phyloP scores from a whole-genome alignment of 257 asterid species.

The Gynochthodes officinalis region DNA sequence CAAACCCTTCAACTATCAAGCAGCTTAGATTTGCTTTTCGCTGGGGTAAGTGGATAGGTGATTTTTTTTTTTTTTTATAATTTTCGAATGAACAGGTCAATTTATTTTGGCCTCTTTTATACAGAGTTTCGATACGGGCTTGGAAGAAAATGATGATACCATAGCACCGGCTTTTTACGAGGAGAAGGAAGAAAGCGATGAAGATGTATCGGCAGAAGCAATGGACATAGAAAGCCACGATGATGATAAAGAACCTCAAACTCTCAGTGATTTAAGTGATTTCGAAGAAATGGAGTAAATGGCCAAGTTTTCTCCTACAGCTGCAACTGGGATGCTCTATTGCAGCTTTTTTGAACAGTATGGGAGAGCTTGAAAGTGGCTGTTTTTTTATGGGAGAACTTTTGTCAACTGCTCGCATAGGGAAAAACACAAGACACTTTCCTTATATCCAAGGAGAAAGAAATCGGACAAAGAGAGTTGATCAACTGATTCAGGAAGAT shows the following conservation, averaged over 20 bases:
- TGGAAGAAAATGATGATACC: conserved; percentile 39
- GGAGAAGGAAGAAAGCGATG: conserved; percentile 59
- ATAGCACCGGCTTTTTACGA: conserved; percentile 54
- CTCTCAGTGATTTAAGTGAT: conserved; percentile 46
- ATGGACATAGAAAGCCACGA: conserved; percentile 64
- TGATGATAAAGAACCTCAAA: conserved; percentile 41
- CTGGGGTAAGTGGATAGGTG: conserved; percentile 51
- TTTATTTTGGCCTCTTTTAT: neutral
- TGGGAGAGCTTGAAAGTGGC: neutral
- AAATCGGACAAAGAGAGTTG: neutral
- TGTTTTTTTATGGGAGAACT: neutral
- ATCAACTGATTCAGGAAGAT: neutral
- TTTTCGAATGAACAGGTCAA: neutral
- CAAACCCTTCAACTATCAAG: conserved; percentile 62
- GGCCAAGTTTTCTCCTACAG: neutral
- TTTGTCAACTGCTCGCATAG: too few relatives aligned
- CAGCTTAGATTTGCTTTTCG: conserved; percentile 67
- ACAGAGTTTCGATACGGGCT: conserved; percentile 60
- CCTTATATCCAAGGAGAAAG: too few relatives aligned
- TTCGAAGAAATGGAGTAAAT: conserved; percentile 42
- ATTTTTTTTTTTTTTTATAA: neutral
- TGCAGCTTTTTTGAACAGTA: neutral
- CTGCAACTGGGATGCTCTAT: too few relatives aligned
- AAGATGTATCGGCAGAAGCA: conserved; percentile 51
- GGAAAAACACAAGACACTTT: too few relatives aligned